These are phyloP conservation scores for Phytophthora ramorum DNA, from an alignment of 352 stramenopile species.

Conservation along the genomic window DNA sequence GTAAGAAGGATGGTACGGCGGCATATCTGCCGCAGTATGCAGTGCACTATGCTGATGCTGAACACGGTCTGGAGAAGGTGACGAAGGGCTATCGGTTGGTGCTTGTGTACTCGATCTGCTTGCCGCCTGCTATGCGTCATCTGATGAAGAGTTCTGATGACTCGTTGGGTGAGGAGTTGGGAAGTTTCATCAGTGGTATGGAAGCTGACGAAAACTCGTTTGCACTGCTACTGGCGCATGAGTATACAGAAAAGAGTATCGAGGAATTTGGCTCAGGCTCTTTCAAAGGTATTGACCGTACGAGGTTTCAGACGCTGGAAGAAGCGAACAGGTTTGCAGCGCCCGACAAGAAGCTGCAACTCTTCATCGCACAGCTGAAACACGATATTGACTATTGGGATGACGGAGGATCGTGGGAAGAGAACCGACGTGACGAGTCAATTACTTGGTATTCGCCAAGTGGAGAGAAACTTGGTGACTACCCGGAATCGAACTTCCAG, in stretches of 20 bases:
- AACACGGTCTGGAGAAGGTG: conserved; percentile 14
- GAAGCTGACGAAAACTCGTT: conserved; percentile 42
- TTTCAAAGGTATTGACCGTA: conserved; percentile 19
- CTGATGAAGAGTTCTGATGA: conserved; percentile 1
- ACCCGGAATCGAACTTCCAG: not conserved
- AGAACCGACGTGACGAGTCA: not conserved
- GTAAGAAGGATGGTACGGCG: conserved; percentile 16
- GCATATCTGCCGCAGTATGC: conserved; percentile 24
- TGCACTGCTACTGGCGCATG: conserved; percentile 23
- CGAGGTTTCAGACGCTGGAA: conserved; percentile 9
- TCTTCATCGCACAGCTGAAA: conserved; percentile 21
- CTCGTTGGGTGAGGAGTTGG: not conserved
- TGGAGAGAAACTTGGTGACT: not conserved
- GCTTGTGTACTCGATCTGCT: conserved; percentile 35
- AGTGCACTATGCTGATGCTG: conserved; percentile 33
- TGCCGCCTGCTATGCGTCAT: conserved; percentile 21
- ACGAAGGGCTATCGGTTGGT: conserved; percentile 33
- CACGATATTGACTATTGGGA: conserved; percentile 18
- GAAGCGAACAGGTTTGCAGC: conserved; percentile 2
- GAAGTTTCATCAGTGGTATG: conserved; percentile 26
- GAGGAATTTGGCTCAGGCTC: not conserved
- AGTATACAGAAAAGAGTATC: conserved; percentile 22
- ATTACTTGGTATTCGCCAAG: not conserved
- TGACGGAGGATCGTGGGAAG: not conserved
- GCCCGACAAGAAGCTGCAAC: conserved; percentile 7